Conservation (phyloP, 2,329 filamentous ascomycete genomes). For the Thermothelomyces thermophilus region DNA sequence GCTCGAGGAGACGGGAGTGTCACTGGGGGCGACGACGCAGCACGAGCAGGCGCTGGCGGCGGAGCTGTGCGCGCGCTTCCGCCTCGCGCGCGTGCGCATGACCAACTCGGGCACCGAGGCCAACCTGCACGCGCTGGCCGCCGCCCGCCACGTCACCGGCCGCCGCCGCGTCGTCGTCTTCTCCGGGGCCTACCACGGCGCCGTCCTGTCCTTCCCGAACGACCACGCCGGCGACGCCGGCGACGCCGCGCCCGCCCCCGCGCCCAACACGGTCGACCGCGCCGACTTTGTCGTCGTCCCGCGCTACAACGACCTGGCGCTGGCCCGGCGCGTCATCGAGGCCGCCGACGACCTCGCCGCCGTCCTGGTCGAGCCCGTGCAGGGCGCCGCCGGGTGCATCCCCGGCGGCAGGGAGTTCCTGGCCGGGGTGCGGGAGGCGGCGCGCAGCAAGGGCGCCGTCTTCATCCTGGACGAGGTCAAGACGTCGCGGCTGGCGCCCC, state of each 20-base stretch:
- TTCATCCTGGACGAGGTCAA: constrained; percentile 68
- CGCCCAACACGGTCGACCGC: constrained; percentile 44
- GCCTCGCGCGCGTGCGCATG: constrained; percentile 52
- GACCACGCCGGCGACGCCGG: constrained; percentile 30
- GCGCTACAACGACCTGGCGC: constrained; percentile 52
- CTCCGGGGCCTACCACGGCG: constrained; percentile 47
- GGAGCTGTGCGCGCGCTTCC: constrained; percentile 48
- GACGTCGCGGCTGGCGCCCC: constrained; percentile 51
- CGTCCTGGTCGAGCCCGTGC: constrained; percentile 61
- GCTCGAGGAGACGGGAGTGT: constrained; percentile 43
- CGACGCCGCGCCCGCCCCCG: too few relatives aligned
- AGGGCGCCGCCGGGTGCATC: constrained; percentile 55
- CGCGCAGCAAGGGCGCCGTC: constrained; percentile 43
- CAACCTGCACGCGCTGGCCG: constrained; percentile 52
- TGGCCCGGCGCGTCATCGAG: constrained; percentile 38
- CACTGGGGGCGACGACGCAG: constrained; percentile 45
- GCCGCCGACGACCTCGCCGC: constrained; percentile 44
- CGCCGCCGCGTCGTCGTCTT: constrained; percentile 46
- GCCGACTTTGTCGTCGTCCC: constrained; percentile 52
- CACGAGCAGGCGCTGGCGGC: constrained; percentile 47
- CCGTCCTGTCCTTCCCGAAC: constrained; percentile 31
- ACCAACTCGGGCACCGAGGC: constrained; percentile 62
- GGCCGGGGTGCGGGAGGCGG: constrained; percentile 39
- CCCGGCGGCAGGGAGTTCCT: constrained; percentile 47
- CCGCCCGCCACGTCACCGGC: constrained; percentile 41